phyloP scores from a whole-genome alignment of 2,329 filamentous ascomycete genomes.

The Chrysoporthe cubensis region DNA sequence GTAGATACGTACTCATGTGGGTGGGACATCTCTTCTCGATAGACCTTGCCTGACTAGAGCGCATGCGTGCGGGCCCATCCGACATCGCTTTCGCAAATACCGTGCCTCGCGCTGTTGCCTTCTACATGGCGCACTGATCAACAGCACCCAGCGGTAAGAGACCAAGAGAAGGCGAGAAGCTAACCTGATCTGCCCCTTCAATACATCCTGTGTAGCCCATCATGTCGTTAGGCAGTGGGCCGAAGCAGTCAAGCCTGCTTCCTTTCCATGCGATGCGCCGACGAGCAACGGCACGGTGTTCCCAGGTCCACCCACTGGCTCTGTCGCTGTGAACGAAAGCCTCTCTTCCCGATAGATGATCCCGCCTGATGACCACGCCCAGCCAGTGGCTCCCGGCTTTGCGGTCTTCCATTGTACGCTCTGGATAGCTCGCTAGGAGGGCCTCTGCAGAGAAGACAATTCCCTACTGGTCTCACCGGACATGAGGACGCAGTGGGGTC shows the following conservation, averaged over 20 bases:
- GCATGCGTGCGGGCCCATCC: neutral
- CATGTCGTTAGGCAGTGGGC: neutral
- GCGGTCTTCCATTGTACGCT: neutral
- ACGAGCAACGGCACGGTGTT: neutral
- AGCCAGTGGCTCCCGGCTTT: neutral
- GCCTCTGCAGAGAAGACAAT: neutral
- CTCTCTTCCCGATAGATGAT: neutral
- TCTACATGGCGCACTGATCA: neutral
- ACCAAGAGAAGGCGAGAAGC: neutral
- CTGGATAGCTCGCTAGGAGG: neutral
- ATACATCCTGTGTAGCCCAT: neutral
- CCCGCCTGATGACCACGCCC: neutral
- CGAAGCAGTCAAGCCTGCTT: neutral
- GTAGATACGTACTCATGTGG: neutral
- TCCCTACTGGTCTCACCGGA: neutral
- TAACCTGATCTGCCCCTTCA: neutral
- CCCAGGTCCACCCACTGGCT: neutral
- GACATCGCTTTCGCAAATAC: neutral
- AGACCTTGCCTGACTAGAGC: neutral
- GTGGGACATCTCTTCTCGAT: neutral
- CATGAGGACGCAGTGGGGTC: slow-evolving; percentile 2
- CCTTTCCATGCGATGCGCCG: neutral
- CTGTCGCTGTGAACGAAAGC: neutral
- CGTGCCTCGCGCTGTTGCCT: neutral
- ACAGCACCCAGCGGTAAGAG: neutral